Base-by-base conservation (phyloP, 257 asterid species). In the Handroanthus guayacan region DNA sequence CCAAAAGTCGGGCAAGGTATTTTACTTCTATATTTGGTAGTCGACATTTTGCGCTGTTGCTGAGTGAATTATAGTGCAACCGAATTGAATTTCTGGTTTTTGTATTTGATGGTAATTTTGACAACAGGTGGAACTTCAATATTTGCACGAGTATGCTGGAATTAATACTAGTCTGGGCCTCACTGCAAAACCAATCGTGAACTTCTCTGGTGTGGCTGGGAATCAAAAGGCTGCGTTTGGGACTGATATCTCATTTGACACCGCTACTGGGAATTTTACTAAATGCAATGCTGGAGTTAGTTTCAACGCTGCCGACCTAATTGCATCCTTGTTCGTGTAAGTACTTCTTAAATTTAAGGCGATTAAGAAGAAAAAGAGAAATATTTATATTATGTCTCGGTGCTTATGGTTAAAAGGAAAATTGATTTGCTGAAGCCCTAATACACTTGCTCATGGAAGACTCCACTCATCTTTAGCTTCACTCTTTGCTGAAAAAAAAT, bases 161-260 rank as follows among this genome's bases (percentile, higher is more conserved):
- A 93, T 95, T 51, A 95, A 87, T 73, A 90, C 99, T 60, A 87
- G 97, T 83, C 89, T 95, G 64, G 97, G 97, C 20, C 86, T 95
- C 58, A 81, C 96, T 48, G 97, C 98, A 34, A 89, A 87, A 74
- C 99, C 99, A 61, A 80, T 90, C 16, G 91, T 91, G 82, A 90
- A 91, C 88, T 95, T 95, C 82, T 89, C 99, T 75, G 99, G 98
- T 55, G 95, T 95, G 71, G 92, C 91, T 82, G 99, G 99, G 18
- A 89, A 82, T 69, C 84, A 82, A 44, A 82, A 62, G 13, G 69
- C 92, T 48, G 82, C 91, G 69, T 74, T 93, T 54, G 99, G 99
- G 57, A 84, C 98, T 45, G 97, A 95, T 80, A 74, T 95, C 77
- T 89, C 98, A 25, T 95, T 95, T 45, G 95, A 95, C 89, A 95